Conservation (phyloP, 192 early-diverging fungal species). For the Backusella sp. region DNA sequence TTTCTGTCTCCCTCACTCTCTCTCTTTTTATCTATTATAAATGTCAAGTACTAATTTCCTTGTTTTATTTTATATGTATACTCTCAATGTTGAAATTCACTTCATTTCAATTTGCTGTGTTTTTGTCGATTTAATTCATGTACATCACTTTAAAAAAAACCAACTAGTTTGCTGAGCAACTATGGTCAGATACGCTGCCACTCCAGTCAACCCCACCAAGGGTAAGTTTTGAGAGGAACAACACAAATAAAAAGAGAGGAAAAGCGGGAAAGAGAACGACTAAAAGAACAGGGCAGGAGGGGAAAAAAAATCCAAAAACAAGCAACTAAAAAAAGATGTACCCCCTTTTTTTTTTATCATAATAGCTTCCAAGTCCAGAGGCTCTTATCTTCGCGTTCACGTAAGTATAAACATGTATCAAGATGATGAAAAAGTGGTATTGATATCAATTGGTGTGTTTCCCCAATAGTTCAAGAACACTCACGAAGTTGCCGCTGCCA, state of each 20-base stretch:
- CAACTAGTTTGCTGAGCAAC: slow-evolving; percentile 27
- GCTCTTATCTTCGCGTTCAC: slow-evolving; percentile 88
- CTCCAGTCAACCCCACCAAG: slow-evolving; percentile 73
- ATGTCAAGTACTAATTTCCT: neutral
- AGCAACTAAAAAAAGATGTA: neutral
- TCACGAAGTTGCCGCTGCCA: slow-evolving; percentile 88
- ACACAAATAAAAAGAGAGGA: neutral
- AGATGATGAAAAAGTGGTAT: neutral
- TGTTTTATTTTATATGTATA: neutral
- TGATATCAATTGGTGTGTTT: neutral
- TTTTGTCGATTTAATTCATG: neutral
- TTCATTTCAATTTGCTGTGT: too few relatives aligned
- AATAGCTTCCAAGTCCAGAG: slow-evolving; percentile 82
- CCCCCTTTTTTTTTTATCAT: neutral
- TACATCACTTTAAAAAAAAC: neutral
- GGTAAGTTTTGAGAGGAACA: slow-evolving; percentile 36
- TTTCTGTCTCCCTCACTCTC: neutral
- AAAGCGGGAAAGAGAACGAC: neutral
- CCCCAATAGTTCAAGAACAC: slow-evolving; percentile 86
- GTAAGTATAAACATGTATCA: slow-evolving; percentile 16
- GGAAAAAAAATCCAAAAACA: neutral
- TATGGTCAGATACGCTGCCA: slow-evolving; percentile 78
- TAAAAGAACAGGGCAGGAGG: neutral
- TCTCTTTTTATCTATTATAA: neutral
- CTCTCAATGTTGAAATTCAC: too few relatives aligned